Evolutionary conservation across 164 flowering plant species (phyloP).

Genomic region (Magnolia kwangsiensis): DNA sequence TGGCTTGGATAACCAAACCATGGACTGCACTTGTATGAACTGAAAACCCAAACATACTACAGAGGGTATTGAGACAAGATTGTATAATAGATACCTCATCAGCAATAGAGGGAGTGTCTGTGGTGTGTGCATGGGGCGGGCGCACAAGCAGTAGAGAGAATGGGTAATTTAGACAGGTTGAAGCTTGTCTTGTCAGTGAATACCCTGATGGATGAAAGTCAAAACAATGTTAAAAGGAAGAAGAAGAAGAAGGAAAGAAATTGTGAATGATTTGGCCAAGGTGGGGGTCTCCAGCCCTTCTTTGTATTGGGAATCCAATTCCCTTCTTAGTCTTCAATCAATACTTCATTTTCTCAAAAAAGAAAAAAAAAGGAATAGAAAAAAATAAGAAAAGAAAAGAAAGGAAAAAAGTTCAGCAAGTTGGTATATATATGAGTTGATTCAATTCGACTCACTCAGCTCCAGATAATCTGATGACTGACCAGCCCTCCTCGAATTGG

Average conservation of each 20-base stretch:
- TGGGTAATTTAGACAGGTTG: background rate
- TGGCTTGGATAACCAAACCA: background rate
- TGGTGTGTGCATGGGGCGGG: background rate
- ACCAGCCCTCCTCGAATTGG: too few species aligned
- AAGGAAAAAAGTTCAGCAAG: too few species aligned
- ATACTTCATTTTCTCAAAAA: background rate
- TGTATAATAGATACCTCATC: background rate
- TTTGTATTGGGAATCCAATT: too few species aligned
- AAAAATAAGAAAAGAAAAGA: too few species aligned
- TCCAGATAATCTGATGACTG: too few species aligned
- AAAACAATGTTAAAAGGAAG: background rate
- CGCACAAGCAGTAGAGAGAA: background rate
- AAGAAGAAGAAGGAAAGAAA: background rate
- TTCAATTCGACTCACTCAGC: too few species aligned
- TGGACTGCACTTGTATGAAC: background rate
- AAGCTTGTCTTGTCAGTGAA: background rate
- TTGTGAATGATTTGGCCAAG: background rate
- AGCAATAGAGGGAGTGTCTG: background rate
- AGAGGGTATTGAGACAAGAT: too few species aligned
- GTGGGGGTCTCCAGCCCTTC: background rate
- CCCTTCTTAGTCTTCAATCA: background rate
- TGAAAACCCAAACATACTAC: background rate
- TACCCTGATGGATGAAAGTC: background rate
- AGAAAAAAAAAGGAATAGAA: background rate
- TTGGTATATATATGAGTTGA: background rate